phyloP scores from a whole-genome alignment of 306 rosid species.

The Prunus dulcis region DNA sequence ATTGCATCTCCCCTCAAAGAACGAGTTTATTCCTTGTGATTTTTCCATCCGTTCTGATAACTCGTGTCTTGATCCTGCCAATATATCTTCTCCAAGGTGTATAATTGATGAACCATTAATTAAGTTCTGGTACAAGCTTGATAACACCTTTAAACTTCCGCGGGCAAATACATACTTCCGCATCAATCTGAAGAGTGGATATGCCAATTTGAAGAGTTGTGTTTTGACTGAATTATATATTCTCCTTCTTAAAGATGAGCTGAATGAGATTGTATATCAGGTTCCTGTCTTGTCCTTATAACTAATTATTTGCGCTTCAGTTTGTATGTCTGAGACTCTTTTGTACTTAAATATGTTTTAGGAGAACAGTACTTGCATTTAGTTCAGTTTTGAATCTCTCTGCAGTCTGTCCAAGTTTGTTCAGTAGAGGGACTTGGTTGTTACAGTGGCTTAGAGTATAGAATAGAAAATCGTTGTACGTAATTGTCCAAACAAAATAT shows the following conservation, averaged over 20 bases:
- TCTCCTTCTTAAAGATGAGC: constrained; percentile 80
- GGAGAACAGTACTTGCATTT: constrained; percentile 2
- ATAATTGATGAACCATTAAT: constrained; percentile 80
- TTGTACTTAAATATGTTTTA: constrained; percentile 6
- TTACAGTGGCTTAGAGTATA: not conserved
- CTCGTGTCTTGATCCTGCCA: constrained; percentile 27
- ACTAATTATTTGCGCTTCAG: not conserved
- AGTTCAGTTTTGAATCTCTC: not conserved
- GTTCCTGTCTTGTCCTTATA: constrained; percentile 44
- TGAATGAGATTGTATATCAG: constrained; percentile 88
- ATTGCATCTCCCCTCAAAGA: constrained; percentile 82
- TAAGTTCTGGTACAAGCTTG: constrained; percentile 92
- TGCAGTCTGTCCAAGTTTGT: not conserved
- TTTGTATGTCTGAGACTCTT: not conserved
- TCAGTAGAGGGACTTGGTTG: constrained; percentile 2
- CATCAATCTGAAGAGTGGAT: constrained; percentile 86
- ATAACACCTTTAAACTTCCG: constrained; percentile 72
- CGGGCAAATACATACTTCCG: constrained; percentile 90
- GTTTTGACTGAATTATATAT: constrained; percentile 73
- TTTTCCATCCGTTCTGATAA: constrained; percentile 63
- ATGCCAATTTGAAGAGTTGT: constrained; percentile 50
- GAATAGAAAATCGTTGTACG: not conserved
- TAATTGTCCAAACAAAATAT: not conserved
- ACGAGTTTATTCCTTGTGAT: constrained; percentile 90
- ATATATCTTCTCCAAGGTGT: constrained; percentile 58